These are phyloP conservation scores for Dichomitus squalens DNA, from an alignment of 1,284 basidiomycete species.

Conservation along the genomic window DNA sequence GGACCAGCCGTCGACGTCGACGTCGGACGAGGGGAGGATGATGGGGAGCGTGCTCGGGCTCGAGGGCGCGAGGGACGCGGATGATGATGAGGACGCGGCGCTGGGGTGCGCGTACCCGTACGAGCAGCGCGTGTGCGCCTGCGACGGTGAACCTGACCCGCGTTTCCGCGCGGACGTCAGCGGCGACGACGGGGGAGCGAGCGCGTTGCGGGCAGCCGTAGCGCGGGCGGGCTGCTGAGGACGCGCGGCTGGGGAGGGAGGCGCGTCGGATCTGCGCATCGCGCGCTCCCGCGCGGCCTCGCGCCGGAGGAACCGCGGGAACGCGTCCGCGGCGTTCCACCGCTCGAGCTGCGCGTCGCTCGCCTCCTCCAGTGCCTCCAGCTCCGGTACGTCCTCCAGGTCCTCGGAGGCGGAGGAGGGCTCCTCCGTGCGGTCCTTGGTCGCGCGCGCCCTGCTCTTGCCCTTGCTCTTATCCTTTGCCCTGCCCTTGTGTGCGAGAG, in stretches of 20 bases:
- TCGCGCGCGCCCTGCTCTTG: not conserved
- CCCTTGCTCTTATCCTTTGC: not conserved
- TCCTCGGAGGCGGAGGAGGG: slow-evolving; percentile 3
- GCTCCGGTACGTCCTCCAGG: slow-evolving; percentile 21
- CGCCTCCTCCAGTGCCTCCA: slow-evolving; percentile 17
- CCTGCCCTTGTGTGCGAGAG: not conserved
- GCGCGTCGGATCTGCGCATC: slow-evolving; percentile 12
- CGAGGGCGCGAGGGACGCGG: slow-evolving; percentile 13
- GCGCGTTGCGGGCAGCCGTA: not conserved
- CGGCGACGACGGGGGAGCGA: not conserved
- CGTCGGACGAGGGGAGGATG: slow-evolving; percentile 14
- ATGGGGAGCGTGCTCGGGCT: slow-evolving; percentile 22
- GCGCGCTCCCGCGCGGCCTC: slow-evolving; percentile 28
- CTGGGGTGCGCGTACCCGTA: not conserved
- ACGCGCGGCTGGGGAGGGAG: slow-evolving; percentile 3
- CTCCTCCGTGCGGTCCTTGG: not conserved
- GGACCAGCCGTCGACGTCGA: slow-evolving; percentile 15
- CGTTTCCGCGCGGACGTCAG: not conserved
- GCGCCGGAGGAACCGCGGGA: slow-evolving; percentile 32
- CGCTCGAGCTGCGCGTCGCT: slow-evolving; percentile 21
- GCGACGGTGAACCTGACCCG: not conserved
- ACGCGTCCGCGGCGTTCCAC: slow-evolving; percentile 34
- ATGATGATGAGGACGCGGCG: not conserved
- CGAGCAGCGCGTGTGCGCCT: not conserved
- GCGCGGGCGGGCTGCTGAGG: not conserved